These are phyloP conservation scores for Bothriochloa decipiens DNA, from an alignment of 176 grass and related monocot genomes.

Conservation along the genomic window DNA sequence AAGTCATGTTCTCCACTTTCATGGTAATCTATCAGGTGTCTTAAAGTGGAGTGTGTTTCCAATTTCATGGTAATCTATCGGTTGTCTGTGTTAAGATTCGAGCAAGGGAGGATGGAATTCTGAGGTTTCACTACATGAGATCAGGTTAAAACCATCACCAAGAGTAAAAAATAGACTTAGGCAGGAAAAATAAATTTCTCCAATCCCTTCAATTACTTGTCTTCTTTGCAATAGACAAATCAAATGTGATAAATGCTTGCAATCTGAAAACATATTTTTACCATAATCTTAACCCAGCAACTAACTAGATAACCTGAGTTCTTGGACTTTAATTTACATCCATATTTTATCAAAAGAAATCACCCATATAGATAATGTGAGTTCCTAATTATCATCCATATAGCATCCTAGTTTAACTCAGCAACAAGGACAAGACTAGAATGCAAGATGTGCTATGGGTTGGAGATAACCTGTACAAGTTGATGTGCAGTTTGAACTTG, in stretches of 20 bases:
- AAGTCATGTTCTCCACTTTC: not conserved
- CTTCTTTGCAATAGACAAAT: not conserved
- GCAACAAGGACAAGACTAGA: constrained; percentile 4
- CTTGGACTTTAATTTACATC: not conserved
- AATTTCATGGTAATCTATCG: not conserved
- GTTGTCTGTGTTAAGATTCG: not conserved
- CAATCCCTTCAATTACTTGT: not conserved
- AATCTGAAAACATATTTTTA: not conserved
- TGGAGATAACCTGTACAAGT: constrained; percentile 68
- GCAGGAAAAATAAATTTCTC: constrained; percentile 2
- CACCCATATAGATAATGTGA: too few species aligned
- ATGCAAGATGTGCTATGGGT: not conserved
- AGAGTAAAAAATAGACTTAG: not conserved
- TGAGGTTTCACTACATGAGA: not conserved
- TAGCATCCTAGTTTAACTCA: constrained; percentile 10
- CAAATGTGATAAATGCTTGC: not conserved
- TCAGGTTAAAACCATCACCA: not conserved
- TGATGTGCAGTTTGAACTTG: constrained; percentile 73
- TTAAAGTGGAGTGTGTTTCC: too few species aligned
- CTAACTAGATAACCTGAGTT: not conserved
- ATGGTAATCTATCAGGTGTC: not conserved
- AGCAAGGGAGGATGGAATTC: not conserved
- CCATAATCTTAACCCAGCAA: not conserved
- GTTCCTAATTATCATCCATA: not conserved
- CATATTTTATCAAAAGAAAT: too few species aligned